These are phyloP conservation scores for Thalassia testudinum DNA, from an alignment of 116 monocot genomes.

Conservation along the genomic window DNA sequence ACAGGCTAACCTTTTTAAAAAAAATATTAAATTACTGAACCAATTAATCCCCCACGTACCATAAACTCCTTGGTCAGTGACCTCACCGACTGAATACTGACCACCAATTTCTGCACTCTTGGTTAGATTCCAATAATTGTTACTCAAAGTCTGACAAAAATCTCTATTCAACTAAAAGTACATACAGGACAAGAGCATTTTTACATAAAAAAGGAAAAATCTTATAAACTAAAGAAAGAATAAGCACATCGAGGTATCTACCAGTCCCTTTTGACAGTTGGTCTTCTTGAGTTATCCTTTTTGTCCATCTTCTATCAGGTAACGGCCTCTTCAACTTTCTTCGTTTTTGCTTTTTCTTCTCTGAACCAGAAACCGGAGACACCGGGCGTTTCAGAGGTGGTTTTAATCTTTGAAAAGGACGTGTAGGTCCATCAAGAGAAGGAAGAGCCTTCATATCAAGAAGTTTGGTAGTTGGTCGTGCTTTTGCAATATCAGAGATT, in stretches of 20 bases:
- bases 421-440: constrained; percentile 55
- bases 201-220: no score
- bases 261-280: constrained; percentile 18
- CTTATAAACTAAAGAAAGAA: not conserved
- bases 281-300: constrained; percentile 9
- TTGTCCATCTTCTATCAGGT: constrained; percentile 74
- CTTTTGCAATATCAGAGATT: constrained; percentile 46
- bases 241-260: constrained; percentile 6
- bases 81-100: no score
- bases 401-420: constrained; percentile 67
- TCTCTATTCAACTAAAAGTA: no score
- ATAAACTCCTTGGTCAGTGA: no score
- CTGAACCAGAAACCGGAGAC: constrained; percentile 19
- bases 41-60: no score
- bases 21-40: no score
- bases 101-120: no score
- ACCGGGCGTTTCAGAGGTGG: constrained; percentile 27
- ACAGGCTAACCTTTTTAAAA: no score
- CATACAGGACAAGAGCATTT: no score
- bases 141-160: no score
- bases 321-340: constrained; percentile 49
- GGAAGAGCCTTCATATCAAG: constrained; percentile 58
- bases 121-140: no score
- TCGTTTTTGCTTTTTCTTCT: constrained; percentile 27
- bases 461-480: constrained; percentile 67